These are phyloP conservation scores for Trametes hirsuta DNA, from an alignment of 1,284 basidiomycete species.

Conservation along the genomic window DNA sequence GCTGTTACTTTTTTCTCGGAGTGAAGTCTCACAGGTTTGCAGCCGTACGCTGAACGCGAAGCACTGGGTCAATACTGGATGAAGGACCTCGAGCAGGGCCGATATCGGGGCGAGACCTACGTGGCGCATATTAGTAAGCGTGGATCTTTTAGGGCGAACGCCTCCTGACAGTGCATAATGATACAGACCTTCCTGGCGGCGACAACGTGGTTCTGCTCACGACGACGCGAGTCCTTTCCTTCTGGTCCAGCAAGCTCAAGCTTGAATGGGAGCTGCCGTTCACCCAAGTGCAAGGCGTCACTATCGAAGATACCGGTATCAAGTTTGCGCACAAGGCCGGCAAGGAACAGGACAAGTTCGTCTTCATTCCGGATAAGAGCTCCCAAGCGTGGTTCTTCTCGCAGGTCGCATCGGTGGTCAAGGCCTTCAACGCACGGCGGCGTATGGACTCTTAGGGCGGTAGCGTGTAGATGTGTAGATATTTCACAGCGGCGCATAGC, in stretches of 20 bases:
- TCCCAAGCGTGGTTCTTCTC: slow-evolving; percentile 81
- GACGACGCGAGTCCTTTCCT: slow-evolving; percentile 76
- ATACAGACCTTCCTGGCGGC: slow-evolving; percentile 62
- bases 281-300: slow-evolving; percentile 85
- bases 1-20: neutral
- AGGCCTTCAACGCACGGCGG: slow-evolving; percentile 69
- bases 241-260: slow-evolving; percentile 85
- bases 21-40: neutral
- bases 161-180: neutral
- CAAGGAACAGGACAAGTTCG: slow-evolving; percentile 72
- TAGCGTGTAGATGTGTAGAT: neutral
- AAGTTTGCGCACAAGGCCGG: slow-evolving; percentile 79
- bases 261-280: slow-evolving; percentile 95
- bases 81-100: slow-evolving; percentile 87
- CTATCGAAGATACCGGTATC: slow-evolving; percentile 88
- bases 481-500: neutral
- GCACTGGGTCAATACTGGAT: slow-evolving; percentile 98
- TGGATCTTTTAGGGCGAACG: neutral
- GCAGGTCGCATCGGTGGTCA: slow-evolving; percentile 73
- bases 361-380: slow-evolving; percentile 73
- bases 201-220: slow-evolving; percentile 89
- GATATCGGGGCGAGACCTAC: slow-evolving; percentile 84
- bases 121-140: slow-evolving; percentile 86
- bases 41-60: slow-evolving; percentile 90
- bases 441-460: slow-evolving; percentile 60